Base-by-base conservation (phyloP, 768 basidiomycete genomes). In the Jaapia argillacea region DNA sequence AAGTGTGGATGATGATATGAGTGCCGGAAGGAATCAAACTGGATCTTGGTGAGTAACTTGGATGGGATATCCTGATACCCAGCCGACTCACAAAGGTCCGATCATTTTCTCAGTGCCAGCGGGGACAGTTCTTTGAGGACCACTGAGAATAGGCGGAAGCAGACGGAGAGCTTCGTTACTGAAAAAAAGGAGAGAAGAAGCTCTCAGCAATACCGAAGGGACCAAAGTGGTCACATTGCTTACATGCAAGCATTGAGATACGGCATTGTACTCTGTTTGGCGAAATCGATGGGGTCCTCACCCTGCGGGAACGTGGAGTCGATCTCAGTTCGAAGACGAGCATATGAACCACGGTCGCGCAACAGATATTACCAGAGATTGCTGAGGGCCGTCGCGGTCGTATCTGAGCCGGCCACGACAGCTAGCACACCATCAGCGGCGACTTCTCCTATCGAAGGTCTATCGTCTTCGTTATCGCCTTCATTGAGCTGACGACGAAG, bases 151-250 rank as follows among this genome's bases (percentile, higher is more conserved):
- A 2, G 72, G 62, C 16, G 74, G 72, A 4, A 63, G 58, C 25
- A 75, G 59, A 21, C 71, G 65, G 24, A 74, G 48, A 3, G 59
- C 56, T 54, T 74, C 72, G 23, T 73, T 68, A 48, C 71, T 74
- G 42, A 14, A 6, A n/a, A 38, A 38, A 24, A 42, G n/a, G n/a
- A n/a, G n/a, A n/a, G n/a, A n/a, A n/a, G n/a, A n/a, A n/a, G n/a
- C n/a, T n/a, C n/a, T n/a, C n/a, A n/a, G n/a, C n/a, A n/a, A n/a
- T n/a, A n/a, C n/a, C n/a, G n/a, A n/a, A n/a, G n/a, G n/a, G n/a
- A n/a, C n/a, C n/a, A n/a, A n/a, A n/a, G n/a, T n/a, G n/a, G n/a
- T n/a, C n/a, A n/a, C n/a, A n/a, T n/a, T 16, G 10, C 46, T 26
- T 22, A 44, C 57, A 58, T 58, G 20, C 51, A 49, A 5, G 56